phyloP scores from a whole-genome alignment of 2,329 filamentous ascomycete species.

The Fusarium sp. region DNA sequence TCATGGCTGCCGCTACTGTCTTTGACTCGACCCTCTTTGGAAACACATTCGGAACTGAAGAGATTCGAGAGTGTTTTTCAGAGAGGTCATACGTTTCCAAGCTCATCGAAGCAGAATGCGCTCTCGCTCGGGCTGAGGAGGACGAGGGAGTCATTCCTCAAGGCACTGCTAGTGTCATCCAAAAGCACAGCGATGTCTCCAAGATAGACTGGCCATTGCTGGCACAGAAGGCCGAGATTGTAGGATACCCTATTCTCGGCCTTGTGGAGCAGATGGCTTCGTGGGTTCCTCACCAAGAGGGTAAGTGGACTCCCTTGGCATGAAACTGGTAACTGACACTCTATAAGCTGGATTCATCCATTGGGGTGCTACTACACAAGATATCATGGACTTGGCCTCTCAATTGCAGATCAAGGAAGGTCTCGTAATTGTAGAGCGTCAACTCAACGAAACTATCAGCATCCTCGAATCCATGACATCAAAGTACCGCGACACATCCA shows the following conservation, averaged over 20 bases:
- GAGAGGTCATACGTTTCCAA: conserved; percentile 62
- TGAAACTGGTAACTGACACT: conserved; percentile 1
- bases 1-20: conserved; percentile 27
- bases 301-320: not conserved
- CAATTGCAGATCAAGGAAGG: conserved; percentile 65
- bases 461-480: conserved; percentile 57
- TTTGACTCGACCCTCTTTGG: conserved; percentile 65
- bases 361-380: conserved; percentile 71
- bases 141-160: conserved; percentile 60
- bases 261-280: conserved; percentile 57
- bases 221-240: conserved; percentile 61
- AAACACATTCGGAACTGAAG: conserved; percentile 64
- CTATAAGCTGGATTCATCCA: conserved; percentile 58
- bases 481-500: conserved; percentile 63
- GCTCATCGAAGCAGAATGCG: conserved; percentile 64
- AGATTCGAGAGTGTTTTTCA: conserved; percentile 63
- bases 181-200: conserved; percentile 45
- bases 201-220: conserved; percentile 47
- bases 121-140: conserved; percentile 63
- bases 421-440: conserved; percentile 59
- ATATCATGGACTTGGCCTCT: conserved; percentile 69
- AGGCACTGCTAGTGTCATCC: conserved; percentile 52
- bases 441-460: conserved; percentile 56
- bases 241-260: conserved; percentile 65
- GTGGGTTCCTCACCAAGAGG: conserved; percentile 24